Evolutionary conservation across 352 stramenopile species (phyloP).

Genomic region (Pythium coloratum): DNA sequence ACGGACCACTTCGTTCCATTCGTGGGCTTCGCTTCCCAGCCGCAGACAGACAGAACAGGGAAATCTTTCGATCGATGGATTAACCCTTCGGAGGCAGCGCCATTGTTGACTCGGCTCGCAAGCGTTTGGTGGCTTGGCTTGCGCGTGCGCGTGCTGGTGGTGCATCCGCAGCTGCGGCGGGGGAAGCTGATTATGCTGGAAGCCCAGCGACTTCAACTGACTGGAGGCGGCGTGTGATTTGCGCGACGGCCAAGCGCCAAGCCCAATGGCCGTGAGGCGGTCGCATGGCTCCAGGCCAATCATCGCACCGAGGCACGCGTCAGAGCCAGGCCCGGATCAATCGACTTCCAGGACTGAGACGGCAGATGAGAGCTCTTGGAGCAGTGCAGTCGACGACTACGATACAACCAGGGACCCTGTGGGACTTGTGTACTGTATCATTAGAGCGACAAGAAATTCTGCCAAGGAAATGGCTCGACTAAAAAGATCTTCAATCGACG

Average conservation of each 20-base stretch:
- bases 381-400: no score
- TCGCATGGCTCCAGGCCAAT: constrained; percentile 3
- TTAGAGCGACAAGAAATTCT: background rate
- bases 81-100: no score
- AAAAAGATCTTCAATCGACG: background rate
- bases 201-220: constrained; percentile 4
- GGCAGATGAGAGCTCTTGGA: no score
- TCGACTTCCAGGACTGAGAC: background rate
- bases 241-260: background rate
- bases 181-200: background rate
- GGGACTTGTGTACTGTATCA: no score
- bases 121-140: background rate
- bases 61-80: no score
- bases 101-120: background rate
- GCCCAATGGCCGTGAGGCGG: background rate
- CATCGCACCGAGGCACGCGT: background rate
- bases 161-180: background rate
- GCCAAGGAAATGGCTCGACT: background rate
- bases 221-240: constrained; percentile 1
- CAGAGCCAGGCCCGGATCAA: constrained; percentile 1
- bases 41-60: no score
- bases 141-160: background rate
- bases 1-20: background rate
- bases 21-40: background rate
- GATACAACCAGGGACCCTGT: no score